Evolutionary conservation across 345 rosid species (phyloP), one percentile per base, ranked within the genome.

Genomic region (Garcia nutans): DNA sequence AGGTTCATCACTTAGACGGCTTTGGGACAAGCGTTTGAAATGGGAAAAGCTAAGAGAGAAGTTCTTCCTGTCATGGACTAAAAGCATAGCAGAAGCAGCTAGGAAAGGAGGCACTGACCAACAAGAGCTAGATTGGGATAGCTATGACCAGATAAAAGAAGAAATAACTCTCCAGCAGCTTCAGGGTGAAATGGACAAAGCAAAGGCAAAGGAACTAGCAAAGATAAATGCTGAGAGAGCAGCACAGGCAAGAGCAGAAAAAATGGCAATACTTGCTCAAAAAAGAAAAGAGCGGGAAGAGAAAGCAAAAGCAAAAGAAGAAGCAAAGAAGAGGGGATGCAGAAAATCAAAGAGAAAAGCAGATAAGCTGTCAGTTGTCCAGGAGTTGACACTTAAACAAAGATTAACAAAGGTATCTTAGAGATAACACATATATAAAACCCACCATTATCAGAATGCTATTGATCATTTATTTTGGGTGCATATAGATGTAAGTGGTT

Each of bases 21-120:
- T 82, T 73, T 92, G 99, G 97, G 84, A 72, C 65, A 79, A 82
- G 78, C 90, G 97, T 76, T 80, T 77, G 84, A 90, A 85, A 82
- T 73, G 66, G 80, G 85, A 84, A 78, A 82, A 72, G 64, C 62
- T 74, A 41, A 78, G 84, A 74, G 93, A 92, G 73, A 82, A 79
- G 28, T 85, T 92, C 47, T 78, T 74, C 65, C 74, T 82, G 10
- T 79, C 76, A 6, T 94, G 97, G 97, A 75, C 82, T 37, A 76
- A 83, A 59, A 86, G 72, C 80, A 77, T 89, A 82, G 90, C 94
- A 67, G 83, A 83, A 81, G 88, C 90, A 77, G 95, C 97, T 65
- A 90, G 84, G 83, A 84, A 78, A 78, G 97, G 97, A 81, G 87
- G 88, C 72, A 79, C 5, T 57, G 89, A 82, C n/a, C 84, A 90